phyloP scores from a whole-genome alignment of 257 asterid genomes.

The Scutellaria barbata region DNA sequence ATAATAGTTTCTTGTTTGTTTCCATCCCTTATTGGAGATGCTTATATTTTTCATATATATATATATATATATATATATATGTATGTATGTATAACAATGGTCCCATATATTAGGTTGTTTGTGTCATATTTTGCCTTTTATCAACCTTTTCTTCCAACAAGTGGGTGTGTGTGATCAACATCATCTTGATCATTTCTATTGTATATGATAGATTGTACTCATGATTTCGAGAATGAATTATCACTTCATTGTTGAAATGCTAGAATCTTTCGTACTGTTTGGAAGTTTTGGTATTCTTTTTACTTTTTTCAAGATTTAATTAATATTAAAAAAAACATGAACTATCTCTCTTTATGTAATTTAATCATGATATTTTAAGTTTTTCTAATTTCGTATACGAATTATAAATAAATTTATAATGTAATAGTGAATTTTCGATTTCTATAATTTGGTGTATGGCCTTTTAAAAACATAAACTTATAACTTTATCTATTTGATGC shows the following conservation, averaged over 20 bases:
- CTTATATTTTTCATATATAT: not conserved
- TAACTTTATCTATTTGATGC: too few species aligned
- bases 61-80: too few species aligned
- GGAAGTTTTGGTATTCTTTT: too few species aligned
- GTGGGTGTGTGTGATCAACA: not conserved
- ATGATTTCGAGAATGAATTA: not conserved
- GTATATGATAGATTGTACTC: not conserved
- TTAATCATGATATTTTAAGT: too few species aligned
- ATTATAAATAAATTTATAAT: too few species aligned
- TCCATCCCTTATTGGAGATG: not conserved
- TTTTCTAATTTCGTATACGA: not conserved
- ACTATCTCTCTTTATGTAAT: too few species aligned
- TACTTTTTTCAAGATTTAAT: too few species aligned
- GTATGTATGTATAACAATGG: constrained; percentile 1
- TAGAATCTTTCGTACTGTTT: too few species aligned
- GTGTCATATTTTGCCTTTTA: not conserved
- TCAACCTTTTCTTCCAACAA: not conserved
- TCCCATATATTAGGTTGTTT: constrained; percentile 3
- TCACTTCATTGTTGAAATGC: not conserved
- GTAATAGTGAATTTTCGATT: too few species aligned
- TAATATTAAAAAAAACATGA: too few species aligned
- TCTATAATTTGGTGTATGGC: too few species aligned
- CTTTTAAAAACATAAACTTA: too few species aligned
- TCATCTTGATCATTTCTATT: not conserved
- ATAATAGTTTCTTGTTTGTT: not conserved